Evolutionary conservation across 805 yeast genomes (phyloP).

Genomic region (Saturnispora mendoncae): DNA sequence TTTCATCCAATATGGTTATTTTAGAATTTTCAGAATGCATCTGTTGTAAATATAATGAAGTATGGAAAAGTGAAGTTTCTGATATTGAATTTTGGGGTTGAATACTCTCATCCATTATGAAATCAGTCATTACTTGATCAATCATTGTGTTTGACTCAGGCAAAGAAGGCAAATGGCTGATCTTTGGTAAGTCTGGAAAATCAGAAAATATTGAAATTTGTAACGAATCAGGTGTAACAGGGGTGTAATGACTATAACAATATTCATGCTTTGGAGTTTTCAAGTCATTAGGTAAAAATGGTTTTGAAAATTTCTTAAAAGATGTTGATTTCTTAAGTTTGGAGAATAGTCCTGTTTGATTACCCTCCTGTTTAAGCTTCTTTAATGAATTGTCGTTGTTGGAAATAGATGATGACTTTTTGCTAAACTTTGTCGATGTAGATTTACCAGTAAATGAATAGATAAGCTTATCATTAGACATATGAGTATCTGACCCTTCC

Average conservation of each 20-base stretch:
- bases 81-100: background rate
- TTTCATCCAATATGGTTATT: background rate
- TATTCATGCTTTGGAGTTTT: background rate
- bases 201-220: background rate
- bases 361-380: background rate
- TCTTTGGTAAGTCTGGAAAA: background rate
- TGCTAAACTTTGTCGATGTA: background rate
- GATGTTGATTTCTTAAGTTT: slow-evolving; percentile 4
- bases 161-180: background rate
- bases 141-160: background rate
- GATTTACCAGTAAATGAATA: background rate
- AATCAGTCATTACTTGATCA: background rate
- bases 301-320: background rate
- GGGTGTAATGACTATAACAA: background rate
- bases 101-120: background rate
- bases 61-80: background rate
- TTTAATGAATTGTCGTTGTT: background rate
- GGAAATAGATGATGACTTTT: background rate
- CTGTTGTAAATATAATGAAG: slow-evolving; percentile 4
- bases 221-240: background rate
- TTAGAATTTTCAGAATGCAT: background rate
- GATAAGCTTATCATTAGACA: no score
- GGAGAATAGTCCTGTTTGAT: background rate
- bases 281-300: background rate
- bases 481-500: no score